Evolutionary conservation across 2,329 filamentous ascomycete species (phyloP), one percentile per base, ranked within the genome.

Genomic region (Tolypocladium inflatum): DNA sequence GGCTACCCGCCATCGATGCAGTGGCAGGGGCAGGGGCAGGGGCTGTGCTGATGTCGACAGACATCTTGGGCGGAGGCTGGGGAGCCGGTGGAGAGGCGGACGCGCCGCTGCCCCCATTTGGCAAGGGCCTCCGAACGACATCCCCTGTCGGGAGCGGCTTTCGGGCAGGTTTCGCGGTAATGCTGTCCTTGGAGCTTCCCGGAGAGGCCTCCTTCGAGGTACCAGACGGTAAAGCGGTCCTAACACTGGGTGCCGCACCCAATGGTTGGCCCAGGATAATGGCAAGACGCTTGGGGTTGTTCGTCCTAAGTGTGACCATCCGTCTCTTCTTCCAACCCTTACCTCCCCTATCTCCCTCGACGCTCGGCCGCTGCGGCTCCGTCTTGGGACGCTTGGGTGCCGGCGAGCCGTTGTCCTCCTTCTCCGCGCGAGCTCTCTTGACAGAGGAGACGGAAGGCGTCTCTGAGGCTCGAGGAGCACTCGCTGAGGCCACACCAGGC

Each of bases 371-470:
- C 19, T 63, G 63, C 2, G 65, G 59, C 42, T 73, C 71, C 8
- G 68, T 66, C 64, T 76, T 76, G 5, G 72, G 69, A 15, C 74
- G 69, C 65, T 76, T 76, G 0, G 73, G 66, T 33, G 67, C 70
- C 1, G 74, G 74, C 1, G 67, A 65, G 4, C 64, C 62, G 33
- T 65, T 62, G 42, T 74, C 72, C 5, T 71, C 68, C 58, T 72
- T 74, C 17, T 75, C 74, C 39, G 72, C 65, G 3, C 70, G 71
- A 21, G 73, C 67, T 19, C 74, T 68, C 59, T 76, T 76, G 35
- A 62, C 58, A 9, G 63, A 64, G 17, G 67, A 60, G 21, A 48
- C 37, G 17, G 66, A 59, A 4, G 65, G 61, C 21, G 63, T 52
- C 21, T 66, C 66, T 11, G 57, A 51, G 15, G 61, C 58, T 55